These are phyloP conservation scores for Thraustochytrium striatum DNA, from an alignment of 352 stramenopile genomes.

Conservation along the genomic window DNA sequence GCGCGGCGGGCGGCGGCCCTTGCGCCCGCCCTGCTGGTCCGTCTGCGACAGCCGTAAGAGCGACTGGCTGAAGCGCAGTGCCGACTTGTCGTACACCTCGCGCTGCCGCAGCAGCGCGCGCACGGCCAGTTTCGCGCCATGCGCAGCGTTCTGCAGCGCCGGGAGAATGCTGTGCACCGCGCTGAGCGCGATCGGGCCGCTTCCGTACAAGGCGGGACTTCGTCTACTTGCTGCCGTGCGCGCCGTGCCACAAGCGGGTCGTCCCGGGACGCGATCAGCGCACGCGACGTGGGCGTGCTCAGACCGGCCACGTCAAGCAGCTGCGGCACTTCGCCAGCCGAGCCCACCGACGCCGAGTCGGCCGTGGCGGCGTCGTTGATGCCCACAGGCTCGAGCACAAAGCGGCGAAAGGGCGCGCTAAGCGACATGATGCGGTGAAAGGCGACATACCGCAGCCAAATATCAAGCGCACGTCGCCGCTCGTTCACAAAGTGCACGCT, in stretches of 20 bases:
- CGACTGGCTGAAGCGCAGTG: neutral
- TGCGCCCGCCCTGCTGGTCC: constrained; percentile 17
- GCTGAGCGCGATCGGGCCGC: constrained; percentile 8
- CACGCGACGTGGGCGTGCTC: too few species aligned
- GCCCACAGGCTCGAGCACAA: constrained; percentile 11
- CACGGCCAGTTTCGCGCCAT: neutral
- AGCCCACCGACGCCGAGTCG: neutral
- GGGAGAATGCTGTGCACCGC: constrained; percentile 8
- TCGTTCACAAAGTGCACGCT: neutral
- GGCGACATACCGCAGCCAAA: constrained; percentile 25
- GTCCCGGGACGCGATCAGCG: neutral
- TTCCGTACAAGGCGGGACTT: constrained; percentile 9
- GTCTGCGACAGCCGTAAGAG: constrained; percentile 10
- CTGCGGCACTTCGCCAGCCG: too few species aligned
- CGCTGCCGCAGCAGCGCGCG: neutral
- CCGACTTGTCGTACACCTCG: neutral
- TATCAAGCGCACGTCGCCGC: neutral
- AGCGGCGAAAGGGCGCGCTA: neutral
- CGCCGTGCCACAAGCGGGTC: constrained; percentile 23
- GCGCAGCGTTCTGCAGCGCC: neutral
- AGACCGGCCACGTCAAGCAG: too few species aligned
- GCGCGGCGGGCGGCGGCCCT: too few species aligned
- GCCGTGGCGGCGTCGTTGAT: neutral
- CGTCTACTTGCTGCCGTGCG: constrained; percentile 12
- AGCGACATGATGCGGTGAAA: constrained; percentile 25